Base-by-base conservation (phyloP, 345 rosid genomes). In the Mercurialis annua region DNA sequence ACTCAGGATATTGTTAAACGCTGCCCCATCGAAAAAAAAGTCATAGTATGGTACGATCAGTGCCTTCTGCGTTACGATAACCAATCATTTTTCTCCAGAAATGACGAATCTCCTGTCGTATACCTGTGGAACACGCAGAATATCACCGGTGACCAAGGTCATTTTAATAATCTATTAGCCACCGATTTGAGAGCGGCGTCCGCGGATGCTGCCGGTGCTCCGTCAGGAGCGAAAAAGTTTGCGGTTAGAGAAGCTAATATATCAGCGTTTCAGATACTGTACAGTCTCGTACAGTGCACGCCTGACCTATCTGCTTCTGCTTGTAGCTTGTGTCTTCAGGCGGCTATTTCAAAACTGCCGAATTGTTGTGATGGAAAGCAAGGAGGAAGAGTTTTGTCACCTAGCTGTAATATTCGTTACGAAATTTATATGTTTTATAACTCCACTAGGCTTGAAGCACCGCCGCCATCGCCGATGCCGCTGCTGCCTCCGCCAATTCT, bases 211-310 rank as follows among this genome's bases (percentile, higher is more conserved):
- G 68, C 67, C 4, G 54, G 18, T 24, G 74, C 73, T 1, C 31
- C 47, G 43, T n/a, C 77, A 1, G 75, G 76, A 23, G 63, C 75
- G 0, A 72, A 34, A 21, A 81, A 71, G 67, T 85, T 77, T 23
- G 86, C 81, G 0, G 70, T 71, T 0, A 47, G 36, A 51, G 63
- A 67, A 18, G 67, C 23, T 2, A 20, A 69, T 15, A 54, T 67
- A 50, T 55, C 71, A 12, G 68, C 34, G 42, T 71, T 53, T 11
- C 54, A 68, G 27, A 56, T 43, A 1, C 42, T 87, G 10, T 87
- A 72, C 67, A 56, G 69, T 8, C 83, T 87, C 0, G 77, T 50
- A 1, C 83, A 87, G 78, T 87, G 92, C 67, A 80, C 80, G 3
- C 88, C 78, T 7, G 88, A 85, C 68, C 53, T 87, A 46, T 72